These are phyloP conservation scores for Selenicereus undatus DNA, from an alignment of 148 eudicot genomes.

Conservation along the genomic window DNA sequence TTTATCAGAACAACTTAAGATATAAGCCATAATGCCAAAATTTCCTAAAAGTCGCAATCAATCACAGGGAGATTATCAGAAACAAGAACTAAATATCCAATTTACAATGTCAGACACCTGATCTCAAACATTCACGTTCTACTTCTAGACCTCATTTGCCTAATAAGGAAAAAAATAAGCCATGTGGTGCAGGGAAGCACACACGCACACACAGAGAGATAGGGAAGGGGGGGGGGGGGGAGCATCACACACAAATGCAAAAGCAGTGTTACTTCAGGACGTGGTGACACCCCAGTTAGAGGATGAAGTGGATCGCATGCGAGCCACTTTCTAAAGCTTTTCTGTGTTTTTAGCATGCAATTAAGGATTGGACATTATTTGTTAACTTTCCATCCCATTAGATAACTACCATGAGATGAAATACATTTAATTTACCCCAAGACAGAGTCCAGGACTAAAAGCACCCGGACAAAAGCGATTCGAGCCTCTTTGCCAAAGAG, in stretches of 20 bases:
- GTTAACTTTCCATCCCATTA: neutral
- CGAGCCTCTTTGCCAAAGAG: too few species aligned
- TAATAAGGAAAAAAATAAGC: neutral
- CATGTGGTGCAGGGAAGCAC: neutral
- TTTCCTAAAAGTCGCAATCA: neutral
- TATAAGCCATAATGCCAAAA: neutral
- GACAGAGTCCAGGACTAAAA: too few species aligned
- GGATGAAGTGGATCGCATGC: too few species aligned
- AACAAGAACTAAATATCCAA: neutral
- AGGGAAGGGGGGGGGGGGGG: too few species aligned
- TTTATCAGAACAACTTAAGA: neutral
- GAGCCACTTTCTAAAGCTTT: too few species aligned
- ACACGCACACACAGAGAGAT: neutral
- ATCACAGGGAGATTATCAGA: neutral
- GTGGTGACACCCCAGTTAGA: neutral
- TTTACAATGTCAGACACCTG: neutral
- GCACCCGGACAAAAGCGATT: too few species aligned
- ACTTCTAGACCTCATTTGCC: neutral
- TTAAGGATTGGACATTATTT: neutral
- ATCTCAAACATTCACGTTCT: neutral
- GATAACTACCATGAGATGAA: neutral
- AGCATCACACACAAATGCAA: neutral
- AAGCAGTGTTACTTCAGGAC: neutral
- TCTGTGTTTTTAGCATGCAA: too few species aligned
- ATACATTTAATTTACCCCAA: neutral